Evolutionary conservation across 192 early-diverging fungal species (phyloP), one percentile per base, ranked within the genome.

Genomic region (Entomortierella parvispora): DNA sequence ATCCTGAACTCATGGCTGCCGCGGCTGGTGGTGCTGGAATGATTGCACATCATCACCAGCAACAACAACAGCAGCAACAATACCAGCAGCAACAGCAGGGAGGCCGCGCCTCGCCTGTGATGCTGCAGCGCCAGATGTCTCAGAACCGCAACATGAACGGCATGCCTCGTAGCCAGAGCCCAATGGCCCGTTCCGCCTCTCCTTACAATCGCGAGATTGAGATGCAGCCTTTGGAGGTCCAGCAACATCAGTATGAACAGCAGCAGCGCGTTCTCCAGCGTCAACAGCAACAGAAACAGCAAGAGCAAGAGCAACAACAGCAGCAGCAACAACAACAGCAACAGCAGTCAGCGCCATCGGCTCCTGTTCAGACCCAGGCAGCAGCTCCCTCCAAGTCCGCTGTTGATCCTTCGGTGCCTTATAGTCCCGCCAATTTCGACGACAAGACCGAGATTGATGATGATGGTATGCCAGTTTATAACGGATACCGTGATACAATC

Each of bases 401-500:
- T n/a, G n/a, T n/a, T n/a, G n/a, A n/a, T n/a, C n/a, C n/a, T n/a
- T n/a, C n/a, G n/a, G n/a, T n/a, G n/a, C n/a, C n/a, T n/a, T n/a
- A 52, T 29, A 33, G 68, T 60, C 74, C 74, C 2, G 64, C 60
- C 2, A 59, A 68, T 4, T 64, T 68, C 15, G 65, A 77, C 32
- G 74, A 77, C 66, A 77, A 77, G 74, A 34, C 65, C 14, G 74
- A 77, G 54, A 33, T 77, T 14, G 74, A 77, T 57, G 74, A 77
- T 0, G 65, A 77, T 52, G 65, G 65, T 29, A 44, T 42, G 6
- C 65, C 74, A n/a, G 66, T 68, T 10, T 77, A 77, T 31, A 77
- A 77, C 37, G 74, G 74, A n/a, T 77, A 77, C 49, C 74, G 74
- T 4, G 74, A 77, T 32, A 77, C 74, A 9, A 77, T 77, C 52